Conservation (phyloP, 495 filamentous ascomycete genomes). For the Neurospora cerealis region DNA sequence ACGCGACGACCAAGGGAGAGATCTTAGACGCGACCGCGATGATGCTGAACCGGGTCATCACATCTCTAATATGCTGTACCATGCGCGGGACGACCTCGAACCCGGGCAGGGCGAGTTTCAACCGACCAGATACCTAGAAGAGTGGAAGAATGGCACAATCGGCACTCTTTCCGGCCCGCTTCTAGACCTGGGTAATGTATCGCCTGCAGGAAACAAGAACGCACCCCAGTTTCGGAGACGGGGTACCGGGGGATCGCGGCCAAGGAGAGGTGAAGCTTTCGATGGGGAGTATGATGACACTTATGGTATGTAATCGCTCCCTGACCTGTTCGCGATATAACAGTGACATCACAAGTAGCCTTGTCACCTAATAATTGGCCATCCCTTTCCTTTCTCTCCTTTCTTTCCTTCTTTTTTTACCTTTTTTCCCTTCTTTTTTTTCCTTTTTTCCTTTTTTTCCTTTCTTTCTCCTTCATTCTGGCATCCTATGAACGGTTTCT, state of each 20-base stretch:
- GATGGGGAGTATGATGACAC: slow-evolving; percentile 42
- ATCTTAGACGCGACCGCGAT: slow-evolving; percentile 8
- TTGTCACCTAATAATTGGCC: not conserved
- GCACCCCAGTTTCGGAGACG: slow-evolving; percentile 28
- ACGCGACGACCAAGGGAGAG: not conserved
- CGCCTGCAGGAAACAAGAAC: slow-evolving; percentile 26
- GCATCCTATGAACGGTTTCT: not conserved
- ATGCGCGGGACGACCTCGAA: slow-evolving; percentile 28
- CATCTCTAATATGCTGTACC: slow-evolving; percentile 34
- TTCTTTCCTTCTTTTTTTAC: not conserved
- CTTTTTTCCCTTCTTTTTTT: not conserved
- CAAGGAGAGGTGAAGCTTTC: slow-evolving; percentile 33
- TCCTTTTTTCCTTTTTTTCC: not conserved
- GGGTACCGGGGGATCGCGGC: slow-evolving; percentile 27
- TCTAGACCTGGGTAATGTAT: slow-evolving; percentile 36
- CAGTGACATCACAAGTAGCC: not conserved
- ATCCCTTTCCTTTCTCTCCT: not conserved
- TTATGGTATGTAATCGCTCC: slow-evolving; percentile 29
- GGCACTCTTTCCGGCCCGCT: slow-evolving; percentile 40
- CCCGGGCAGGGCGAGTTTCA: slow-evolving; percentile 36
- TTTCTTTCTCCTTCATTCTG: not conserved
- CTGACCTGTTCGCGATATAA: not conserved
- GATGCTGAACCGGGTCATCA: slow-evolving; percentile 20
- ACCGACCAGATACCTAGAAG: slow-evolving; percentile 39
- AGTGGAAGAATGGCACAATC: slow-evolving; percentile 48